Base-by-base conservation (phyloP, 106 monocot genomes). In the Dioscorea zingiberensis region DNA sequence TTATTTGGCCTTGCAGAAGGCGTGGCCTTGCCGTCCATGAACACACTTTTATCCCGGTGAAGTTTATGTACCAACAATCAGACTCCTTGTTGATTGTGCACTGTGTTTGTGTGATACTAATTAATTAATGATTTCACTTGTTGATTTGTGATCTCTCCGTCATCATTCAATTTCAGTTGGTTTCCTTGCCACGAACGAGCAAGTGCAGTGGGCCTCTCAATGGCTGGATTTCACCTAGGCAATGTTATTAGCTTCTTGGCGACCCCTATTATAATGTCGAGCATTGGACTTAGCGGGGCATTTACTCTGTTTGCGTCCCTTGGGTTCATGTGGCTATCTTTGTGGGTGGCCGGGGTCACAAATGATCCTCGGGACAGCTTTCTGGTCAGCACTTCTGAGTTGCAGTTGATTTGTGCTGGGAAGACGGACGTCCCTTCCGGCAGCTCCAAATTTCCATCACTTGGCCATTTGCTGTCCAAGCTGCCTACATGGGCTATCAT, bases 151-250 rank as follows among this genome's bases (percentile, higher is more conserved):
- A 38, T 38, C n/a, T n/a, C n/a, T n/a, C n/a, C 10, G 38, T 38
- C 38, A 38, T 8, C 38, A 38, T n/a, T n/a, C n/a, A n/a, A n/a
- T n/a, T n/a, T n/a, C 51, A 82, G 87, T 69, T 95, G 91, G 94
- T 95, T 91, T 76, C 91, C 94, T 6, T 25, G 13, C 13, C 54
- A 81, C 21, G 94, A 95, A 60, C 70, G 94, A 25, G 91, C 94
- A 5, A 91, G 77, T n/a, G 94, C 94, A 0, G 91, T 95, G 47
- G 91, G 91, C 59, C 59, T 95, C 17, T 85, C 91, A 17, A 91
- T 95, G 94, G 94, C 87, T 0, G 94, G 91, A n/a, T 95, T 95
- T 64, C 94, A 95, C 74, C 75, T 95, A 0, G 94, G 94, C 4
- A 95, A 95, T 38, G 87, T 88, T 27, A 24, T 91, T 24, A 80